These are phyloP conservation scores for Planoprotostelium fungivorum DNA, from an alignment of 78 protist species.

Conservation along the genomic window DNA sequence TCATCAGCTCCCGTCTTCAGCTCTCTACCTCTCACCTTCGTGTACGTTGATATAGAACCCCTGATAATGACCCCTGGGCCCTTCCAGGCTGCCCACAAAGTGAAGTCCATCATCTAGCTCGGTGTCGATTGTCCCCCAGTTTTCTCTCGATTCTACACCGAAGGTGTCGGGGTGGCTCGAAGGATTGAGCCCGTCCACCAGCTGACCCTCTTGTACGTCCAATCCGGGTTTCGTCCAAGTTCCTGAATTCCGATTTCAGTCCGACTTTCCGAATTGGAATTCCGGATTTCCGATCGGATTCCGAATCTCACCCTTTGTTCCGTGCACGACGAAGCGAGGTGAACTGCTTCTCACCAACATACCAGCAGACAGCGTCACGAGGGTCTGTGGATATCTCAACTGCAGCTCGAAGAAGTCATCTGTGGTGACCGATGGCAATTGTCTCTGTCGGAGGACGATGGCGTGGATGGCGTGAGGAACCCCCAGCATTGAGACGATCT, in stretches of 20 bases:
- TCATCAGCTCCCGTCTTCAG: background rate
- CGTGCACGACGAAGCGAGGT: background rate
- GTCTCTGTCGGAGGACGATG: background rate
- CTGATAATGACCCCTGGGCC: background rate
- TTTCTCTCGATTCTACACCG: background rate
- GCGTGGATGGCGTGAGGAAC: background rate
- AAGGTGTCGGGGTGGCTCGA: background rate
- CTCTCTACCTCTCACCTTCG: background rate
- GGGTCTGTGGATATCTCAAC: background rate
- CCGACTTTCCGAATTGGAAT: background rate
- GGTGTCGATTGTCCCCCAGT: background rate
- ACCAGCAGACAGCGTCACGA: background rate
- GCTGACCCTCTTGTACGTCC: background rate
- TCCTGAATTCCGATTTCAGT: no score
- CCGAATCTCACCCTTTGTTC: background rate
- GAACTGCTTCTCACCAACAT: background rate
- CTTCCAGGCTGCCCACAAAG: background rate
- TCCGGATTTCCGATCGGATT: background rate
- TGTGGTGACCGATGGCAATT: background rate
- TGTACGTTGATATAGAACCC: background rate
- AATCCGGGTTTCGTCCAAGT: background rate
- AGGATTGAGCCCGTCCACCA: background rate
- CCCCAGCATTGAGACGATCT: background rate
- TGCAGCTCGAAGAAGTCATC: background rate
- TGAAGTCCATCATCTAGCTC: background rate